Conservation (phyloP, 352 stramenopile species). For the Albugo laibachii region DNA sequence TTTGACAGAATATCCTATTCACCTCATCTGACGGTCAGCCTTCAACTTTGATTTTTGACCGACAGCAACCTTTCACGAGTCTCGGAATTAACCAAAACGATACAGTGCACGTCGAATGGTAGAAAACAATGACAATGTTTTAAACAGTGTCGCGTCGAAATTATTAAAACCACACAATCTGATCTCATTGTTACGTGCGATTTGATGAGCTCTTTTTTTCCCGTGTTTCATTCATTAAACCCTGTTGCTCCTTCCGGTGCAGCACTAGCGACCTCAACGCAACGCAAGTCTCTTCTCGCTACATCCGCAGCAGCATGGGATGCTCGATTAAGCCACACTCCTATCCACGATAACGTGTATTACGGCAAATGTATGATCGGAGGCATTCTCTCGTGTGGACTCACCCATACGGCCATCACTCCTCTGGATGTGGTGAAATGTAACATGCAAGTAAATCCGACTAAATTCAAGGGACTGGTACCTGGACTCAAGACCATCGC, state of each 20-base stretch:
- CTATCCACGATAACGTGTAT: conserved; percentile 78
- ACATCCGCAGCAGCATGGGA: conserved; percentile 72
- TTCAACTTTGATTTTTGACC: too few relatives aligned
- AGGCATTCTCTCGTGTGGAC: conserved; percentile 82
- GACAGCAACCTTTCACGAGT: too few relatives aligned
- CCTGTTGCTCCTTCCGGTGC: conserved; percentile 9
- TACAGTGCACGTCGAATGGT: too few relatives aligned
- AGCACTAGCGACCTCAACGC: conserved; percentile 16
- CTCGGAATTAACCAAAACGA: too few relatives aligned
- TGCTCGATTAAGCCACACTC: conserved; percentile 52
- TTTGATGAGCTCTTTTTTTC: conserved; percentile 23
- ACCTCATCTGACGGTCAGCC: too few relatives aligned
- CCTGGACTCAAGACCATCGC: conserved; percentile 74
- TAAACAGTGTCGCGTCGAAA: too few relatives aligned
- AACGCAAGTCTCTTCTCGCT: conserved; percentile 27
- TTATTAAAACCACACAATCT: too few relatives aligned
- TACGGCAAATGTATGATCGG: conserved; percentile 90
- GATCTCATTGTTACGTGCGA: too few relatives aligned
- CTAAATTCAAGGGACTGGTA: conserved; percentile 68
- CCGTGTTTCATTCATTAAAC: conserved; percentile 49
- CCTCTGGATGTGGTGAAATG: conserved; percentile 90
- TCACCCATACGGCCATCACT: conserved; percentile 85
- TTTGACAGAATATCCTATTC: too few relatives aligned
- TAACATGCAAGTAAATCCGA: conserved; percentile 86
- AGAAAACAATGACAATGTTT: too few relatives aligned